Evolutionary conservation across 352 stramenopile species (phyloP).

Genomic region (Phytophthora megakarya): DNA sequence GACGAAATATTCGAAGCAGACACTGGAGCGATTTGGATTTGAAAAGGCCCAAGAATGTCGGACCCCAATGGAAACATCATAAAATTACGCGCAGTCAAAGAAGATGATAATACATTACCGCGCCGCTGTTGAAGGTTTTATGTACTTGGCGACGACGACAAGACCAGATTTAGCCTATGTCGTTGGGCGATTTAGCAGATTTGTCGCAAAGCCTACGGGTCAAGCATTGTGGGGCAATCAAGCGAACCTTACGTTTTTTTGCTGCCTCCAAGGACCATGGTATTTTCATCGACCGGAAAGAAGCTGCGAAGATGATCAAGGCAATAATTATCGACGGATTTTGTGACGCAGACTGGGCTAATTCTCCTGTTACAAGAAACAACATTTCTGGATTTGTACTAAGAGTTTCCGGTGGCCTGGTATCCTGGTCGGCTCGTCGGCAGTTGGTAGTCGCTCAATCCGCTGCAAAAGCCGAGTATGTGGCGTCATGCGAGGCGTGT

Average conservation of each 20-base stretch:
- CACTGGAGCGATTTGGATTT: background rate
- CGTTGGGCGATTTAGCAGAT: constrained; percentile 18
- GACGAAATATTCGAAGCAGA: background rate
- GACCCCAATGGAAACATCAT: constrained; percentile 8
- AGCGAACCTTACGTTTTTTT: background rate
- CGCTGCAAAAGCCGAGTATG: constrained; percentile 13
- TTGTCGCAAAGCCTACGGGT: background rate
- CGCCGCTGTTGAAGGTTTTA: constrained; percentile 13
- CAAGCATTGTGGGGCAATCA: constrained; percentile 5
- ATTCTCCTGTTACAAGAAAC: constrained; percentile 12
- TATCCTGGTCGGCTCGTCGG: background rate
- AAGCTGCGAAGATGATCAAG: too few species aligned
- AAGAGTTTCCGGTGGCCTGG: background rate
- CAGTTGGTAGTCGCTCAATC: background rate
- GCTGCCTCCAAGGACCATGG: constrained; percentile 3
- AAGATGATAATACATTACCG: constrained; percentile 4
- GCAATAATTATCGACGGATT: constrained; percentile 1
- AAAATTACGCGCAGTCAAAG: background rate
- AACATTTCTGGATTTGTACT: too few species aligned
- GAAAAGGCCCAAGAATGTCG: constrained; percentile 3
- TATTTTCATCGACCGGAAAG: too few species aligned
- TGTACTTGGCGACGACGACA: constrained; percentile 34
- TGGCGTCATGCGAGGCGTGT: constrained; percentile 5
- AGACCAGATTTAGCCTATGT: constrained; percentile 21
- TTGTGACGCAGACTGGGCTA: constrained; percentile 8